Conservation (phyloP, 306 rosid genomes). For the Quercus suber region DNA sequence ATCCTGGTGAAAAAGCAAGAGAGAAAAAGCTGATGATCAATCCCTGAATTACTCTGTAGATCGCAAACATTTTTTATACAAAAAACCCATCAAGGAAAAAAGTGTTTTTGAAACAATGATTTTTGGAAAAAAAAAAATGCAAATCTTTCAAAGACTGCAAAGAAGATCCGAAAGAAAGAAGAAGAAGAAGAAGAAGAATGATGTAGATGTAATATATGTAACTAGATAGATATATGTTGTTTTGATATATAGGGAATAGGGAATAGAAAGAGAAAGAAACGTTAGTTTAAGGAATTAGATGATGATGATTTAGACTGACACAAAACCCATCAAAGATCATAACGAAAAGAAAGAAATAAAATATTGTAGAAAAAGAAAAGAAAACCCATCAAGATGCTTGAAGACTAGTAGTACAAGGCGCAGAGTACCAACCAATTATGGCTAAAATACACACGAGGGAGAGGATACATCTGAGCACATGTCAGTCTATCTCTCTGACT, state of each 20-base stretch:
- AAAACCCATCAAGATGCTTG: constrained; percentile 15
- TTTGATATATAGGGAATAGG: not conserved
- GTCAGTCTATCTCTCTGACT: constrained; percentile 18
- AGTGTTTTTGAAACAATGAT: not conserved
- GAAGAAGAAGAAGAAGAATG: too few relatives aligned
- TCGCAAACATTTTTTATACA: not conserved
- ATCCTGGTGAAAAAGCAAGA: constrained; percentile 28
- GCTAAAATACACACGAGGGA: constrained; percentile 1
- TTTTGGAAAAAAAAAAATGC: not conserved
- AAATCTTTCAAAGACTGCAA: not conserved
- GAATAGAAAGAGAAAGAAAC: not conserved
- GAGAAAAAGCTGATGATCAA: not conserved
- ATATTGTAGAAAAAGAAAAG: not conserved
- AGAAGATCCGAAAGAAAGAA: not conserved
- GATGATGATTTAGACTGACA: constrained; percentile 7
- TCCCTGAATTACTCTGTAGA: not conserved
- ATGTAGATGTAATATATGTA: not conserved
- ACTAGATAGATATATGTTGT: not conserved
- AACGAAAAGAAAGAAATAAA: not conserved
- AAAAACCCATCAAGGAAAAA: constrained; percentile 9
- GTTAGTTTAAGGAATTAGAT: not conserved
- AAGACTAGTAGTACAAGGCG: not conserved
- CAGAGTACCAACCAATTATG: constrained; percentile 33
- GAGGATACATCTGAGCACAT: constrained; percentile 8
- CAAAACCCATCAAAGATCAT: constrained; percentile 10